Base-by-base conservation (phyloP, 2,329 filamentous ascomycete species). In the Pyrenophora teres region DNA sequence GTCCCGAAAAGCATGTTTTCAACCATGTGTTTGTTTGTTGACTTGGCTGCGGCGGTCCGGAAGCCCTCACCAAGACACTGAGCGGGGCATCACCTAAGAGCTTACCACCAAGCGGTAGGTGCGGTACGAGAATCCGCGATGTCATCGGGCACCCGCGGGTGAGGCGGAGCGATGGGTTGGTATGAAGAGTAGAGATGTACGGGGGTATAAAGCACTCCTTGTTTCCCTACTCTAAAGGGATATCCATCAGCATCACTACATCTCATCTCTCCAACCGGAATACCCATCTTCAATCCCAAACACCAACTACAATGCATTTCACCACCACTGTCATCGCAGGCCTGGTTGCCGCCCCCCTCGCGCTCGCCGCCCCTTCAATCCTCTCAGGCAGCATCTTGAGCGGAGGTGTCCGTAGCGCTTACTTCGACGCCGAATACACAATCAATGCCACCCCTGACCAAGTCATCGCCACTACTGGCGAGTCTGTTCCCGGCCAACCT, bases 361-460 rank as follows among this genome's bases (percentile, higher is more conserved):
- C 61, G 32, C 35, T 63, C 12, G 64, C 62, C 23, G 59, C 57
- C 46, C 65, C 67, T 25, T 42, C 49, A 3, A 6, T 9, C 8
- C 23, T 25, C 6, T 6, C 23, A 25, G 23, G 23, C 7, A 54
- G 65, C 30, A 42, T 53, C n/a, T 62, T 60, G 58, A 56, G 58
- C 57, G 62, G 64, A 51, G 53, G 56, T 12, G 64, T 65, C 37
- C 64, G 64, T 38, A 40, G 63, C 41, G 71, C 70, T 57, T 60
- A 65, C 54, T 83, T 82, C 72, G 81, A 80, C 50, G 79, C 77
- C 15, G 78, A 74, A 50, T 82, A 77, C 71, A 59, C 74, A 35
- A 69, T 83, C 50, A 65, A 74, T 37, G 81, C 81, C 13, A 77
- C 72, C 3, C 80, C 80, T 1, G 73, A 79, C 36, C 72, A 83